Percentiles rank a stretch among this genome's conserved stretches.
phyloP scores from a whole-genome alignment of 2,329 filamentous ascomycete species.

The Xylaria sp. region DNA sequence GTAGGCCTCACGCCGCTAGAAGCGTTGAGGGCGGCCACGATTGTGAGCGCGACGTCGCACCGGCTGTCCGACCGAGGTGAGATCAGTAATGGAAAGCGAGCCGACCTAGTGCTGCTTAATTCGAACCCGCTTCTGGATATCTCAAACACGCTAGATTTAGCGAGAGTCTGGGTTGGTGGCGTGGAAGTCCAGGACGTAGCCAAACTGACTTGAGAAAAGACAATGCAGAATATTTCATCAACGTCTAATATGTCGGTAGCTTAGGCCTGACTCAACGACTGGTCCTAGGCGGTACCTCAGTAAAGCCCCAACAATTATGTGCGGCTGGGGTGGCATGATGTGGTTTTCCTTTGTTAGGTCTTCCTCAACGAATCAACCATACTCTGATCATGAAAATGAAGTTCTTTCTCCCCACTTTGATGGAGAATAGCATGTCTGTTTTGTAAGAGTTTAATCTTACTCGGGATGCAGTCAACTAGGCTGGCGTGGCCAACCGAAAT shows the following conservation, averaged over 20 bases:
- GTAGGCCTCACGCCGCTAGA: constrained; percentile 43
- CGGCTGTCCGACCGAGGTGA: constrained; percentile 43
- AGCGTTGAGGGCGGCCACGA: constrained; percentile 44
- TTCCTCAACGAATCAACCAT: too few relatives aligned
- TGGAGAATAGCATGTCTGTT: too few relatives aligned
- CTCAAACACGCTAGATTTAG: constrained; percentile 41
- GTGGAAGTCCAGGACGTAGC: constrained; percentile 32
- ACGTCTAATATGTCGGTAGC: background rate
- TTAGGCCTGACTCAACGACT: too few relatives aligned
- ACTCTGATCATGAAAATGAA: too few relatives aligned
- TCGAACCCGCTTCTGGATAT: constrained; percentile 45
- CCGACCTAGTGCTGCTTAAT: constrained; percentile 45
- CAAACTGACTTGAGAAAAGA: background rate
- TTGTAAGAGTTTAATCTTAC: too few relatives aligned
- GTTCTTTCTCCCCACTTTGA: too few relatives aligned
- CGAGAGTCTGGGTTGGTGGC: constrained; percentile 43
- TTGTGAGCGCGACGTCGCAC: constrained; percentile 37
- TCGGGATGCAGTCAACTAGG: too few relatives aligned
- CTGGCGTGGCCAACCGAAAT: too few relatives aligned
- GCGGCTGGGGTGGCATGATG: too few relatives aligned
- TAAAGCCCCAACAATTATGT: background rate
- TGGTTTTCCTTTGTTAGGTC: too few relatives aligned
- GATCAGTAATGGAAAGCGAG: constrained; percentile 42
- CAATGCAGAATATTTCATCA: background rate
- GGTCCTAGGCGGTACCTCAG: too few relatives aligned